Evolutionary conservation across 164 flowering plant genomes (phyloP).

Genomic region (Annona cherimola): DNA sequence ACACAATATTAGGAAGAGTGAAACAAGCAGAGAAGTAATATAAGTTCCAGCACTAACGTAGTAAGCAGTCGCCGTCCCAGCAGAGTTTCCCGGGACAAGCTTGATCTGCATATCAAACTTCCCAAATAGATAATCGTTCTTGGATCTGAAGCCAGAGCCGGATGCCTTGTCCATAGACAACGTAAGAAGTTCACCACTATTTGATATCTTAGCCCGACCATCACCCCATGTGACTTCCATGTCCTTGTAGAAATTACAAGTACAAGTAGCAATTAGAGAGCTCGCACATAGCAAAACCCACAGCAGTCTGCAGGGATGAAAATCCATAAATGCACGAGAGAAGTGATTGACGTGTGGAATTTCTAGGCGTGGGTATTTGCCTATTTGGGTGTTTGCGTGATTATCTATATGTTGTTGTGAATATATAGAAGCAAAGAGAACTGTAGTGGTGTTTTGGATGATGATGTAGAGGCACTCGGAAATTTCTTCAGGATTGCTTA

Average conservation of each 20-base stretch:
- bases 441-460: no score
- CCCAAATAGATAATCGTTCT: slow-evolving; percentile 24
- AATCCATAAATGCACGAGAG: neutral
- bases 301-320: neutral
- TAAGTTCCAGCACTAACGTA: slow-evolving; percentile 19
- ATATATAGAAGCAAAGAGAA: no score
- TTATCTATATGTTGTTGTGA: no score
- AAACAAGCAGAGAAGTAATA: no score
- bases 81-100: slow-evolving; percentile 37
- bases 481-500: no score
- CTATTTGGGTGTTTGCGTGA: no score
- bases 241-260: slow-evolving; percentile 6
- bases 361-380: no score
- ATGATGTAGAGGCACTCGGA: no score
- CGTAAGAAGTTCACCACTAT: slow-evolving; percentile 15
- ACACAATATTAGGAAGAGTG: neutral
- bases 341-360: neutral
- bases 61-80: slow-evolving; percentile 39
- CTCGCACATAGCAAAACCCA: neutral
- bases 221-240: slow-evolving; percentile 9
- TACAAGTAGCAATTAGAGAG: neutral
- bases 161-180: slow-evolving; percentile 30
- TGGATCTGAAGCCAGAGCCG: slow-evolving; percentile 35
- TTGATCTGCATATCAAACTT: slow-evolving; percentile 32
- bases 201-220: slow-evolving; percentile 5